phyloP scores from a whole-genome alignment of 345 rosid genomes.

The Physaria fendleri region DNA sequence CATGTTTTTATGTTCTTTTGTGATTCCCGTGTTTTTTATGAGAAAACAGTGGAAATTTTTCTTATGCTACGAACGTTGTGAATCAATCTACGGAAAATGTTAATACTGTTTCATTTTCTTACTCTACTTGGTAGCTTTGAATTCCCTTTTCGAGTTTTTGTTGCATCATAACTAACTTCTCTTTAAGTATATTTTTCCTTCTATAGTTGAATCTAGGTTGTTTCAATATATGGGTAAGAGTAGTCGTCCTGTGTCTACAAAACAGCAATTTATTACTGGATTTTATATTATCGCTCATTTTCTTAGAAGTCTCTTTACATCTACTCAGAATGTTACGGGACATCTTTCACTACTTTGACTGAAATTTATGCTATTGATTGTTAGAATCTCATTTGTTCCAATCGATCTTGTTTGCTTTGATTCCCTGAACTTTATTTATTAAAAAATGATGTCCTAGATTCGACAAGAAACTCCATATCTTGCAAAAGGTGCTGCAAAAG shows the following conservation, averaged over 20 bases:
- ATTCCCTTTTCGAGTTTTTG: not conserved
- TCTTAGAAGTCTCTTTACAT: not conserved
- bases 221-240: not conserved
- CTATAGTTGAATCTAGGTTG: not conserved
- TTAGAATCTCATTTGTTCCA: constrained; percentile 8
- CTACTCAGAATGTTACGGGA: constrained; percentile 1
- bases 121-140: not conserved
- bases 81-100: not conserved
- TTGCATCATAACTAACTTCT: not conserved
- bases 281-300: not conserved
- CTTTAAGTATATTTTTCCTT: not conserved
- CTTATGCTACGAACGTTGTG: not conserved
- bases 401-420: constrained; percentile 16
- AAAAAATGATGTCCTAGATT: constrained; percentile 48
- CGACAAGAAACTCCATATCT: constrained; percentile 65
- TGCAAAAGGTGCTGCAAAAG: constrained; percentile 84
- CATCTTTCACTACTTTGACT: constrained; percentile 1
- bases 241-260: not conserved
- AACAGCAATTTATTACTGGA: not conserved
- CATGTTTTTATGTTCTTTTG: not conserved
- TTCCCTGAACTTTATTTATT: constrained; percentile 13
- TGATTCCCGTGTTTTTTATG: not conserved
- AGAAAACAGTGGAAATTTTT: not conserved
- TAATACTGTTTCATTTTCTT: not conserved
- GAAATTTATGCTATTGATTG: not conserved